phyloP scores from a whole-genome alignment of 2,329 filamentous ascomycete genomes.

The Penicillium sp. region DNA sequence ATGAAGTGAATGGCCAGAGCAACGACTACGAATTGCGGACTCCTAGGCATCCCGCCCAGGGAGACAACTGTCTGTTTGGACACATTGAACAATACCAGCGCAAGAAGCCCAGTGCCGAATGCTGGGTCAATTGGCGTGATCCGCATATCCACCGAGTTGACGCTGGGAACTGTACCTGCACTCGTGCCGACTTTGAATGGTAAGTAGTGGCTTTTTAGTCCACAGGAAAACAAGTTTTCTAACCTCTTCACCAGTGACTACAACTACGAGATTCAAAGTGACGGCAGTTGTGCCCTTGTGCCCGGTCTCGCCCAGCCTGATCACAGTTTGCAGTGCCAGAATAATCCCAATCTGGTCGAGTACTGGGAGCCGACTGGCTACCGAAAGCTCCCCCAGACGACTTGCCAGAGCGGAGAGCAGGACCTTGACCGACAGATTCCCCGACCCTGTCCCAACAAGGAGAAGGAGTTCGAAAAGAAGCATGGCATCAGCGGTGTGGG shows the following conservation, averaged over 20 bases:
- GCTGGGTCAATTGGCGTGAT: slow-evolving; percentile 78
- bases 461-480: slow-evolving; percentile 77
- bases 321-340: slow-evolving; percentile 58
- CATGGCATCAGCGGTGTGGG: slow-evolving; percentile 69
- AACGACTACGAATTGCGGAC: slow-evolving; percentile 83
- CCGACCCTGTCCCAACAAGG: slow-evolving; percentile 72
- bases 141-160: slow-evolving; percentile 69
- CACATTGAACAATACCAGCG: slow-evolving; percentile 87
- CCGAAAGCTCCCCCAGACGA: slow-evolving; percentile 84
- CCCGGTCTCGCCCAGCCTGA: slow-evolving; percentile 67
- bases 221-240: not conserved
- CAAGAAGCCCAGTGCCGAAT: slow-evolving; percentile 76
- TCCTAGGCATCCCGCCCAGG: slow-evolving; percentile 76
- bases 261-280: slow-evolving; percentile 80
- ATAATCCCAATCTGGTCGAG: slow-evolving; percentile 68
- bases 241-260: slow-evolving; percentile 66
- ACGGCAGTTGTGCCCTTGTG: slow-evolving; percentile 77
- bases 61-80: slow-evolving; percentile 86
- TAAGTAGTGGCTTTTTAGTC: slow-evolving; percentile 46
- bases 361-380: slow-evolving; percentile 88
- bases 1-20: slow-evolving; percentile 60
- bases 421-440: slow-evolving; percentile 65
- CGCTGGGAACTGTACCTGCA: slow-evolving; percentile 74
- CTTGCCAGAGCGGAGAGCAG: slow-evolving; percentile 74
- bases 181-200: slow-evolving; percentile 89